These are phyloP conservation scores for Candida ipomoeae DNA, from an alignment of 805 yeast genomes.

Conservation along the genomic window DNA sequence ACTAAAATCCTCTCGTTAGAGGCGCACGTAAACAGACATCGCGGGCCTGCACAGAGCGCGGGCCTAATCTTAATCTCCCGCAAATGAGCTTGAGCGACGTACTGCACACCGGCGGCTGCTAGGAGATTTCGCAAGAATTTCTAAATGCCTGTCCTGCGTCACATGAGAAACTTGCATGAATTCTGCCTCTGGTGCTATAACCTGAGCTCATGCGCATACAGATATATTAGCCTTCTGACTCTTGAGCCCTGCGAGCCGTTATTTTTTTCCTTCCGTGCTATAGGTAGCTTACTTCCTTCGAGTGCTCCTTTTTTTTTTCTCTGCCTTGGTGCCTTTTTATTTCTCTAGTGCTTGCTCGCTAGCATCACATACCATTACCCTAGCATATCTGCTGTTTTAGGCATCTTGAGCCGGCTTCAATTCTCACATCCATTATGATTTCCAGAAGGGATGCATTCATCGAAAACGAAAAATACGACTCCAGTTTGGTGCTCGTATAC, in stretches of 20 bases:
- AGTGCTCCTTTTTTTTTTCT: background rate
- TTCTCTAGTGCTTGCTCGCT: background rate
- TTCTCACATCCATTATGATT: conserved; percentile 9
- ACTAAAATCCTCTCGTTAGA: background rate
- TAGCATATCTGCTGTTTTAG: background rate
- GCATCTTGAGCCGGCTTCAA: background rate
- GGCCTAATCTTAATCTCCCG: conserved; percentile 12
- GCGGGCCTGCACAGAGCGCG: background rate
- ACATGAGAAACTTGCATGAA: conserved; percentile 1
- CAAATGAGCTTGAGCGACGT: conserved; percentile 12
- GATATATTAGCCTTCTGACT: background rate
- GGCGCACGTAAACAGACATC: background rate
- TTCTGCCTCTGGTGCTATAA: conserved; percentile 1
- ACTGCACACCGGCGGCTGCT: conserved; percentile 9
- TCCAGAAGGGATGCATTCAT: conserved; percentile 32
- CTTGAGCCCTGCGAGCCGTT: conserved; percentile 1
- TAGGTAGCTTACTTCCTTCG: background rate
- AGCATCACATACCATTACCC: background rate
- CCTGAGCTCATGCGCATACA: conserved; percentile 1
- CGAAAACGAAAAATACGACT: conserved; percentile 26
- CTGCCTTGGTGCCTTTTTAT: background rate
- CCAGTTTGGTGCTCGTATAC: conserved; percentile 33
- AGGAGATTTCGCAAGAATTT: conserved; percentile 1
- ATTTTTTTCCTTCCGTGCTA: background rate
- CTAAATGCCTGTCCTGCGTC: conserved; percentile 4